Conservation (phyloP, 2,329 filamentous ascomycete species). For the Rhynchosporium graminicola region DNA sequence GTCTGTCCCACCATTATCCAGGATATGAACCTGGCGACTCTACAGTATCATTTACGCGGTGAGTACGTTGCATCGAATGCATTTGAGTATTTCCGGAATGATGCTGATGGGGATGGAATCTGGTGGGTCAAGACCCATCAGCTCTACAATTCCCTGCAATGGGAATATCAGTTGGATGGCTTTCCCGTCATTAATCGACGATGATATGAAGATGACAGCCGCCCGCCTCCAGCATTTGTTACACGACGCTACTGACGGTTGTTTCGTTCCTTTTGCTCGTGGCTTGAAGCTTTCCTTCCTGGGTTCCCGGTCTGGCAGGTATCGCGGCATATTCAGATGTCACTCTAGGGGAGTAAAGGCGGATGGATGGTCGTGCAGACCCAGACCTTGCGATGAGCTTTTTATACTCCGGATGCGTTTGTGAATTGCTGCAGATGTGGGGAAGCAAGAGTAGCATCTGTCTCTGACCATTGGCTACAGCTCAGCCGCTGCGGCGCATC, state of each 20-base stretch:
- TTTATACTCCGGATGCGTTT: not conserved
- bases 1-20: constrained; percentile 9
- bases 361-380: constrained; percentile 4
- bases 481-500: constrained; percentile 29
- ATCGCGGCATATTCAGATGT: constrained; percentile 10
- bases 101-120: not conserved
- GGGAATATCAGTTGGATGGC: constrained; percentile 6
- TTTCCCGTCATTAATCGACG: constrained; percentile 1
- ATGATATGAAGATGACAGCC: not conserved
- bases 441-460: constrained; percentile 2
- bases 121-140: constrained; percentile 11
- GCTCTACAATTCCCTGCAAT: constrained; percentile 1
- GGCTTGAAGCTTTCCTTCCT: not conserved
- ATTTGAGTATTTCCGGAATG: not conserved
- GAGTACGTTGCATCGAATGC: constrained; percentile 5
- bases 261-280: not conserved
- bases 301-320: constrained; percentile 12
- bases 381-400: not conserved
- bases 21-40: not conserved
- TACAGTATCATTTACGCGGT: not conserved
- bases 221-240: not conserved
- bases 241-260: constrained; percentile 12
- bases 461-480: constrained; percentile 27
- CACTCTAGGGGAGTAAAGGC: constrained; percentile 11
- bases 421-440: constrained; percentile 11